Base-by-base conservation (phyloP, 1,284 basidiomycete genomes). In the Fomitopsis betulina region DNA sequence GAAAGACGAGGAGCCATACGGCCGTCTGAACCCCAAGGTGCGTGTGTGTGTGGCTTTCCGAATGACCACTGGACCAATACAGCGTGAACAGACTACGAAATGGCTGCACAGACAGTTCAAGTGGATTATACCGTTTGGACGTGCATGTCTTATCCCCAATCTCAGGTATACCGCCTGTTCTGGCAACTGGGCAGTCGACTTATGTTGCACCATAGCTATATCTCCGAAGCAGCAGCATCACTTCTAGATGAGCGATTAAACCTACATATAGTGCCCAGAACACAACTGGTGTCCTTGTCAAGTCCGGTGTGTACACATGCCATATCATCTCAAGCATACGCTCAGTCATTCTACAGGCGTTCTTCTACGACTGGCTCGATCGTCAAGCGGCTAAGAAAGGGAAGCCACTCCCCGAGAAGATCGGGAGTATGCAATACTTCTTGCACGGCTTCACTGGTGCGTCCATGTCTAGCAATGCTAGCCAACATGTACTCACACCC, bases 281-380 rank as follows among this genome's bases (percentile, higher is more conserved):
- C 94, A 1, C 85, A 93, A 66, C 79, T 96, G 1, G 91, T 93
- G 27, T 87, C 88, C 0, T 76, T 96, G 37, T 88, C 91, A 13
- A 93, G 88, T 67, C 85, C 84, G 3, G 90, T 90, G 63, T 60
- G 84, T 70, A 32, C 43, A 23, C 27, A 12, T 47, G 37, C 23
- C 55, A 52, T 15, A 12, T 8, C 55, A 15, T 3, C 8, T 37
- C 5, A 33, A 15, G 15, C 15, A 56, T 5, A 53, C 43, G 5
- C 35, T 51, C n/a, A 35, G 10, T 21, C 33, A 45, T 3, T 17
- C 21, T 1, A 3, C 63, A 93, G 83, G 88, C 91, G 5, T 94
- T 94, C 73, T 94, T 91, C 72, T 95, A 94, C 65, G 91, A 93
- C 69, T 95, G 91, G 91, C 75, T 93, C 42, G 93, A 94, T 65